These are phyloP conservation scores for Digitaria exilis DNA, from an alignment of 202 grass and related monocot species.

Conservation along the genomic window DNA sequence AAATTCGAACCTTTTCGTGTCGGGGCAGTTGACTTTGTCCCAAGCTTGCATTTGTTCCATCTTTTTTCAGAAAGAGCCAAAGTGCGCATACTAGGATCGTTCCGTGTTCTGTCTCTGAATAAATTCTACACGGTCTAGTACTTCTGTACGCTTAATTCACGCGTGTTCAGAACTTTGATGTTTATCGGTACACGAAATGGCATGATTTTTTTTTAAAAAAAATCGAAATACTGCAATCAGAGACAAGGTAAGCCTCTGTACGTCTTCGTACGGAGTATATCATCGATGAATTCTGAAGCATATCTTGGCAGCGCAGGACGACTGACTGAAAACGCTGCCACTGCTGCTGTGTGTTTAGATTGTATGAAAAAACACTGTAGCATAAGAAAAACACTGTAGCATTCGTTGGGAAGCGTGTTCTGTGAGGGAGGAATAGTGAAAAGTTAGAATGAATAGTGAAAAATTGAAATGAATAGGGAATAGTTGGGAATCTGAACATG, in stretches of 20 bases:
- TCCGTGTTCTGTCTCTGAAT: background rate
- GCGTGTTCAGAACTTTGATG: background rate
- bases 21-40: background rate
- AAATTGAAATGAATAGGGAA: too few relatives aligned
- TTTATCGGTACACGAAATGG: background rate
- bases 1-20: background rate
- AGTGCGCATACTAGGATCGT: background rate
- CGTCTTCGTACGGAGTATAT: background rate
- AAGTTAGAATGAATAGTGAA: too few relatives aligned
- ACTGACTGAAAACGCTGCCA: background rate
- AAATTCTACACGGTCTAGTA: background rate
- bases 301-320: background rate
- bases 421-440: too few relatives aligned
- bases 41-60: background rate
- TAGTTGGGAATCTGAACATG: too few relatives aligned
- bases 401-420: too few relatives aligned
- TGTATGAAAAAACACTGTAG: too few relatives aligned
- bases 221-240: background rate
- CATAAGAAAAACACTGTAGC: too few relatives aligned
- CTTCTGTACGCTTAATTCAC: background rate
- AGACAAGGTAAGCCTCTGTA: background rate
- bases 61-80: background rate
- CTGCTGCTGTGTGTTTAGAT: too few relatives aligned
- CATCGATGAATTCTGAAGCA: background rate
- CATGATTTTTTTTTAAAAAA: too few relatives aligned